Evolutionary conservation across 2,329 filamentous ascomycete species (phyloP), one percentile per base, ranked within the genome.

Genomic region (Cercospora sp.): DNA sequence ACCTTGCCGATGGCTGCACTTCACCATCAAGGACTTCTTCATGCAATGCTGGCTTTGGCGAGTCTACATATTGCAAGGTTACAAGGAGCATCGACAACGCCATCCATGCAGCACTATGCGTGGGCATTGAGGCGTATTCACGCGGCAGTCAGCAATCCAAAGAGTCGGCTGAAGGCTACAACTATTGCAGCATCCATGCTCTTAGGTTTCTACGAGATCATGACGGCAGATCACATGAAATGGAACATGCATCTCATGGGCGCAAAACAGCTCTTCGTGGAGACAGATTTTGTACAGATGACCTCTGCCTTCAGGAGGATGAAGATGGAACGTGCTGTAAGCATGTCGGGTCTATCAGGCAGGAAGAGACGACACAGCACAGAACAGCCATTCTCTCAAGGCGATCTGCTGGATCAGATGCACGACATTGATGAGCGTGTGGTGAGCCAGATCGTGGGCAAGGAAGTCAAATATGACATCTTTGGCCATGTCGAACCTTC

Each of bases 181-280:
- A 97, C 93, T 0, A 82, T 98, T n/a, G 94, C 94, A 7, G 93
- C 94, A 2, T 93, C 92, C 0, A 83, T 97, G 40, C 82, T 98
- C 7, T 85, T 99, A 7, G 92, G 90, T 0, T 98, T 93, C 78
- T 98, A 97, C 75, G 95, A 98, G 78, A 92, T 97, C 18, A 95
- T 94, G 89, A 91, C 91, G 40, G 94, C 93, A 24, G 94, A 99
- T 73, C 94, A 98, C 75, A 89, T 91, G 65, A 97, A 97, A 78
- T 99, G 95, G 95, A 95, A 92, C 75, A 94, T 91, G 70, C 95
- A 98, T 80, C 83, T 98, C 43, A 88, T 92, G 59, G 95, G 95
- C 12, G 92, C 93, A 9, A 89, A 90, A 49, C 90, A 94, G 70
- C 85, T 98, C 32, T 85, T 98, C 28, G 87, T 88, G 63, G 94